Evolutionary conservation across 2,329 filamentous ascomycete species (phyloP).

Genomic region (Hirsutella thompsonii): DNA sequence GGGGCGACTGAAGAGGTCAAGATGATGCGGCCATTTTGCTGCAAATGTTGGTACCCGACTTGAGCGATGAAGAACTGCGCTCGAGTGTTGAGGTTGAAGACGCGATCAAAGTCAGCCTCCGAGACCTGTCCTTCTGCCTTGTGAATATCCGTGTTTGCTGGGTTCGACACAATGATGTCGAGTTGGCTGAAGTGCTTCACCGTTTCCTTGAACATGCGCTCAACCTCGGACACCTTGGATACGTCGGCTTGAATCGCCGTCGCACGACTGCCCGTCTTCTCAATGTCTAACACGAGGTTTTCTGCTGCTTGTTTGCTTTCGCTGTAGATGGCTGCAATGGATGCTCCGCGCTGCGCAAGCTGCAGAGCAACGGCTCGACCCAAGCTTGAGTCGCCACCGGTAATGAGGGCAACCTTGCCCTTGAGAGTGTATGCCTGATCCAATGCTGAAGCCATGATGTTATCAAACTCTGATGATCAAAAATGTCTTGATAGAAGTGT

Average conservation of each 20-base stretch:
- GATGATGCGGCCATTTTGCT: conserved; percentile 56
- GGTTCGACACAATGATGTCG: conserved; percentile 60
- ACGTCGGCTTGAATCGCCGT: conserved; percentile 57
- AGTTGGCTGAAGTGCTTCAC: conserved; percentile 51
- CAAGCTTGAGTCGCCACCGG: conserved; percentile 39
- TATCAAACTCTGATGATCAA: too few species aligned
- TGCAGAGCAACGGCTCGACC: conserved; percentile 45
- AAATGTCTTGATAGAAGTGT: too few species aligned
- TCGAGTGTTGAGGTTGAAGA: conserved; percentile 55
- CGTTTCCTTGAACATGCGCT: conserved; percentile 49
- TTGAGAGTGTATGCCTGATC: too few species aligned
- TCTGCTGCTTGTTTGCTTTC: conserved; percentile 44
- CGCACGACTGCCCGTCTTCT: conserved; percentile 45
- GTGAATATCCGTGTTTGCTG: conserved; percentile 50
- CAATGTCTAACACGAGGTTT: conserved; percentile 32
- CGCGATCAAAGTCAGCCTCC: conserved; percentile 59
- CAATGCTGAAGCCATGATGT: too few species aligned
- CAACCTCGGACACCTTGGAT: conserved; percentile 48
- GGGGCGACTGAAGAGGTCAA: conserved; percentile 50
- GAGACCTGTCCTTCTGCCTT: conserved; percentile 56
- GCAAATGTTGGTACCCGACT: conserved; percentile 56
- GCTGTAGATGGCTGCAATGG: conserved; percentile 47
- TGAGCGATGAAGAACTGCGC: conserved; percentile 63
- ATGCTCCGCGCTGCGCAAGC: conserved; percentile 42
- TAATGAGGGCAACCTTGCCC: conserved; percentile 22